A percentile compares a stretch with the other conserved stretches of the same genome.
Conservation (phyloP, 2,329 filamentous ascomycete genomes). For the Pseudogymnoascus sp. region DNA sequence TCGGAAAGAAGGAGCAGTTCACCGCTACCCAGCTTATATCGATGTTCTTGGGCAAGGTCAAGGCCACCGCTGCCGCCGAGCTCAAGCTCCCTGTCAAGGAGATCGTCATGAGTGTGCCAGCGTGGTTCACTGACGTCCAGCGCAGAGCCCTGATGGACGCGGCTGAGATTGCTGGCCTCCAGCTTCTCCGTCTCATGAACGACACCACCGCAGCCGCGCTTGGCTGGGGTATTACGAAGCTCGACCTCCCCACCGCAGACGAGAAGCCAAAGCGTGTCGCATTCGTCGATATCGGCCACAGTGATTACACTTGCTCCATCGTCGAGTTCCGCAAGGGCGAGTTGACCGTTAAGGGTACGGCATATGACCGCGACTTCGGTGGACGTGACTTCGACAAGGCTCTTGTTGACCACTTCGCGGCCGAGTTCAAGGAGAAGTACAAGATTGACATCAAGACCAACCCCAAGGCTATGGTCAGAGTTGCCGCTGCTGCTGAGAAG, state of each 20-base stretch:
- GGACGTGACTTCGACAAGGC: conserved; percentile 96
- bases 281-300: conserved; percentile 93
- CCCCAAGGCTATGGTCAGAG: conserved; percentile 80
- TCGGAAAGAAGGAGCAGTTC: conserved; percentile 93
- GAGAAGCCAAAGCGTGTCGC: conserved; percentile 86
- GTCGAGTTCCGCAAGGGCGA: conserved; percentile 98
- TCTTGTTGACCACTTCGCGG: conserved; percentile 85
- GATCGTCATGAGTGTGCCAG: conserved; percentile 85
- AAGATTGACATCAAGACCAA: conserved; percentile 93
- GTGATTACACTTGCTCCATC: conserved; percentile 88
- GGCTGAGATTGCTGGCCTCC: conserved; percentile 86
- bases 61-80: conserved; percentile 77
- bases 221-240: conserved; percentile 96
- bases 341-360: conserved; percentile 83
- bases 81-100: conserved; percentile 87
- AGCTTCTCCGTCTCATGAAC: conserved; percentile 90
- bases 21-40: conserved; percentile 86
- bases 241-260: conserved; percentile 78
- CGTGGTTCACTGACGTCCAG: conserved; percentile 96
- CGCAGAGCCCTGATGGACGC: conserved; percentile 84
- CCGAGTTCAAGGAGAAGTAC: conserved; percentile 96
- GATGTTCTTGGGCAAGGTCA: conserved; percentile 95
- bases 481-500: conserved; percentile 86
- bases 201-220: conserved; percentile 94
- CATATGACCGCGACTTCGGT: conserved; percentile 93